phyloP scores from a whole-genome alignment of 805 yeast genomes.

The Nematodospora valgi region DNA sequence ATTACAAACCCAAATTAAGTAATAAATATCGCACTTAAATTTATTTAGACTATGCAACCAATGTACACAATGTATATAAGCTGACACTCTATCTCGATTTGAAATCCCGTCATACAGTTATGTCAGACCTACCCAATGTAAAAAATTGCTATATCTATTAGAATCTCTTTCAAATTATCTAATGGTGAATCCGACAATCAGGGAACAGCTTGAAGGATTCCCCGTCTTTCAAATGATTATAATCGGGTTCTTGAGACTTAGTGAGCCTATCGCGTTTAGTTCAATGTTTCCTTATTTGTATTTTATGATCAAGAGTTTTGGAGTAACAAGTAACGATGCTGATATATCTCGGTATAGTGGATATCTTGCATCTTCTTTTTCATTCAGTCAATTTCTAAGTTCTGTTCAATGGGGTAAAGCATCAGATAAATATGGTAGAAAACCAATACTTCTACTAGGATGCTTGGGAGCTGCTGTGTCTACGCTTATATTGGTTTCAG shows the following conservation, averaged over 20 bases:
- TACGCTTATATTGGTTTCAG: conserved; percentile 50
- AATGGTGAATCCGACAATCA: conserved; percentile 6
- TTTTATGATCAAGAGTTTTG: conserved; percentile 62
- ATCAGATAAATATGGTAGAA: conserved; percentile 56
- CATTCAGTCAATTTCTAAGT: conserved; percentile 55
- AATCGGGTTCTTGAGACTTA: conserved; percentile 44
- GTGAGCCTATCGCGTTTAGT: conserved; percentile 64
- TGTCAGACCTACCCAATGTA: neutral
- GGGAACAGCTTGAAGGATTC: conserved; percentile 53
- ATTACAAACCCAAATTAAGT: neutral
- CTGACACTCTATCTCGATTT: too few relatives aligned
- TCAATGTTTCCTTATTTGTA: conserved; percentile 62
- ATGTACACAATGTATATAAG: too few relatives aligned
- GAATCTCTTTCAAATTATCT: too few relatives aligned
- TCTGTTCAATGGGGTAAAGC: conserved; percentile 60
- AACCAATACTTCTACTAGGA: conserved; percentile 50
- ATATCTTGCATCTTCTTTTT: conserved; percentile 56
- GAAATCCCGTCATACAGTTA: too few relatives aligned
- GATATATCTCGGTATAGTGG: conserved; percentile 60
- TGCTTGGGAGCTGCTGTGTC: conserved; percentile 50
- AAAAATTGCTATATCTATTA: too few relatives aligned
- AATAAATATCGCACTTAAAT: too few relatives aligned
- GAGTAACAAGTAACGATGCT: conserved; percentile 44
- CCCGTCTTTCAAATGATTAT: conserved; percentile 49
- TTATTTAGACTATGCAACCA: too few relatives aligned